A percentile compares a stretch with the other conserved stretches of the same genome.
phyloP scores from a whole-genome alignment of 495 filamentous ascomycete genomes.

The Xylaria palmicola region DNA sequence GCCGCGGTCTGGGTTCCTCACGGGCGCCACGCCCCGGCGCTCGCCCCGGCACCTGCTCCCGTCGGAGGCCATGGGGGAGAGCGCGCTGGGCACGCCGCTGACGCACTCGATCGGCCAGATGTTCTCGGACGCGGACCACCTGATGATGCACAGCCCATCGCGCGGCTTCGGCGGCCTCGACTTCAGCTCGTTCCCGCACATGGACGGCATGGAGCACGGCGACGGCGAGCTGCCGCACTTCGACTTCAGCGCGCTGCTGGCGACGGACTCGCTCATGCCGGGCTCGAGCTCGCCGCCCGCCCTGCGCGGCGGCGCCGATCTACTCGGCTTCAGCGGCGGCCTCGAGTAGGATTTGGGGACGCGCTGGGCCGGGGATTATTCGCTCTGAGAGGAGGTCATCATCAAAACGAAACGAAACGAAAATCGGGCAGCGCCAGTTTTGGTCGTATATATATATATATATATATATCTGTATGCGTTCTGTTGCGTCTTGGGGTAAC shows the following conservation, averaged over 20 bases:
- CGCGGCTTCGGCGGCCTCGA: conserved; percentile 36
- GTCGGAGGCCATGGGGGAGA: conserved; percentile 31
- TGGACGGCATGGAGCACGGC: conserved; percentile 38
- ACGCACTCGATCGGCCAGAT: conserved; percentile 60
- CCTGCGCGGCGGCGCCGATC: conserved; percentile 12
- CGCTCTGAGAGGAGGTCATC: too few species aligned
- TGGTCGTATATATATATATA: too few species aligned
- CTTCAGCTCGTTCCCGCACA: conserved; percentile 38
- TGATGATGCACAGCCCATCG: conserved; percentile 36
- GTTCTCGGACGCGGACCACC: conserved; percentile 54
- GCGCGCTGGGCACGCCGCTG: conserved; percentile 53
- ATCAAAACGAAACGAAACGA: too few species aligned
- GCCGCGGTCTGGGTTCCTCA: conserved; percentile 24
- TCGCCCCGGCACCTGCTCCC: conserved; percentile 37
- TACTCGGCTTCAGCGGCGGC: conserved; percentile 10
- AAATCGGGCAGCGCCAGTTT: too few species aligned
- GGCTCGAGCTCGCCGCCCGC: conserved; percentile 57
- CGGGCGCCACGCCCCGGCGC: conserved; percentile 23
- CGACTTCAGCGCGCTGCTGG: conserved; percentile 47
- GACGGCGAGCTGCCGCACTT: conserved; percentile 26
- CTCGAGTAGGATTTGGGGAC: conserved; percentile 12
- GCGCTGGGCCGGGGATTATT: too few species aligned
- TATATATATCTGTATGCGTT: too few species aligned
- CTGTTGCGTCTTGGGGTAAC: too few species aligned
- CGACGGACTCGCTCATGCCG: conserved; percentile 51